Evolutionary conservation across 805 yeast species (phyloP).

Genomic region (Monosporozyma servazzii): DNA sequence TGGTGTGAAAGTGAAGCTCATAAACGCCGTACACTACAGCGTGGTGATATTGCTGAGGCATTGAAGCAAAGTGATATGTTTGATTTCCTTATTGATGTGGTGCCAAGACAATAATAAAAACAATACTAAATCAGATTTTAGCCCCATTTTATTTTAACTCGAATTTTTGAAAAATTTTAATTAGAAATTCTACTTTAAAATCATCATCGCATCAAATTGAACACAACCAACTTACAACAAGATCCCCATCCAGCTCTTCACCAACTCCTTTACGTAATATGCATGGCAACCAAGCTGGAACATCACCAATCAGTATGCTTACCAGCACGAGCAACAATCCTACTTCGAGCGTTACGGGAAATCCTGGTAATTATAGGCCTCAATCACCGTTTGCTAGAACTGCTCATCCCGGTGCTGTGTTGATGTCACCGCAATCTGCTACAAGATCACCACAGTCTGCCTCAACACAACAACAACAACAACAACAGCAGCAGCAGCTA

Average conservation of each 20-base stretch:
- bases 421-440: constrained; percentile 29
- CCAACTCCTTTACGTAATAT: neutral
- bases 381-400: constrained; percentile 17
- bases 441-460: neutral
- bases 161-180: constrained; percentile 43
- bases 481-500: neutral
- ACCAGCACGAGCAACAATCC: neutral
- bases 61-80: constrained; percentile 93
- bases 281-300: neutral
- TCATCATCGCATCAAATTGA: neutral
- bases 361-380: neutral
- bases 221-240: neutral
- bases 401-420: constrained; percentile 36
- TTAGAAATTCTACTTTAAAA: neutral
- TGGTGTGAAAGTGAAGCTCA: constrained; percentile 98
- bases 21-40: constrained; percentile 88
- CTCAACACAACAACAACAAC: neutral
- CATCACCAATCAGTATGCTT: neutral
- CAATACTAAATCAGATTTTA: neutral
- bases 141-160: neutral
- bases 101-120: constrained; percentile 63
- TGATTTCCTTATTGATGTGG: constrained; percentile 92
- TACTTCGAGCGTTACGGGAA: neutral
- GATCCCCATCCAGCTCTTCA: neutral
- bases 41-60: constrained; percentile 92